These are phyloP conservation scores for Xylaria castorea DNA, from an alignment of 495 filamentous ascomycete genomes.

Conservation along the genomic window DNA sequence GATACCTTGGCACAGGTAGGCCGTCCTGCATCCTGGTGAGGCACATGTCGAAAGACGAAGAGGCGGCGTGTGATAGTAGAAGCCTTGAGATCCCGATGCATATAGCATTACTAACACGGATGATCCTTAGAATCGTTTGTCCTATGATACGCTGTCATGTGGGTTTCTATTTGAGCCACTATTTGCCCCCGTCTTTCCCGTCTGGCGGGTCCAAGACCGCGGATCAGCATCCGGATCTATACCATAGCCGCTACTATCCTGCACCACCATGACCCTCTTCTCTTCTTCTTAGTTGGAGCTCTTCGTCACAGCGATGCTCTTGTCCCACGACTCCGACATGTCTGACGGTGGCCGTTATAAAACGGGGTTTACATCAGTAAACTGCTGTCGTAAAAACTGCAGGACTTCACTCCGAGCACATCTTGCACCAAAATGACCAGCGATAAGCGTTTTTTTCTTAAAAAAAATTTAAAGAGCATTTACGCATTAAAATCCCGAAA, in stretches of 20 bases:
- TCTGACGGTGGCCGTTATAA: neutral
- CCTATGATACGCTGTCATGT: neutral
- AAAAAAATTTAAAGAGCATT: neutral
- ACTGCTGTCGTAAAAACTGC: neutral
- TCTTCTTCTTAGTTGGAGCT: neutral
- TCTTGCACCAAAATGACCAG: neutral
- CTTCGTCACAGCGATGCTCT: neutral
- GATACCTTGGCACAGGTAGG: neutral
- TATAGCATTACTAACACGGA: neutral
- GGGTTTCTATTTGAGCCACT: neutral
- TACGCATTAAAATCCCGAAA: neutral
- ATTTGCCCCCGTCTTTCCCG: conserved; percentile 1
- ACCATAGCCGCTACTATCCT: neutral
- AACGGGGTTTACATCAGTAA: neutral
- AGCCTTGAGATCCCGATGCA: neutral
- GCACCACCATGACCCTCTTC: neutral
- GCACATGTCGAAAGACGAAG: neutral
- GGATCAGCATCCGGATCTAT: neutral
- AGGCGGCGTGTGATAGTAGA: neutral
- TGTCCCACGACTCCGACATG: neutral
- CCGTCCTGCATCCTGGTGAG: neutral
- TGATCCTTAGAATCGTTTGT: neutral
- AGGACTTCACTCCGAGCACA: neutral
- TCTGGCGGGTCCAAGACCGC: neutral
- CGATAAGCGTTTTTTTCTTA: too few species aligned